phyloP scores from a whole-genome alignment of 805 yeast species.

The Ascoidea asiatica region DNA sequence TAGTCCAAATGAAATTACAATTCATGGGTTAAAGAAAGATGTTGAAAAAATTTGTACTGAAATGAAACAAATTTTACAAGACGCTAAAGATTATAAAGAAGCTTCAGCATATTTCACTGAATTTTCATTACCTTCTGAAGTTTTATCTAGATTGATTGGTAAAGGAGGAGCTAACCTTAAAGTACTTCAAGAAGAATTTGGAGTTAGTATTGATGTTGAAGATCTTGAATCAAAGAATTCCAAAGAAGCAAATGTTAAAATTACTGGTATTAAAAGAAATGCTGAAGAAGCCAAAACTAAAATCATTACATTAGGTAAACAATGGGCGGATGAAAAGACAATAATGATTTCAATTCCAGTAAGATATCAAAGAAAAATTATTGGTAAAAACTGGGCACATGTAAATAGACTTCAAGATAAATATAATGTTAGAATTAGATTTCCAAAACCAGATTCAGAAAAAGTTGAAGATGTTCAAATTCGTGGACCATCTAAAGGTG shows the following conservation, averaged over 20 bases:
- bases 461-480: constrained; percentile 49
- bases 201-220: constrained; percentile 64
- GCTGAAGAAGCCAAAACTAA: constrained; percentile 58
- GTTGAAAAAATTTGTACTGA: constrained; percentile 41
- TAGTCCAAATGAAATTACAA: constrained; percentile 37
- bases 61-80: constrained; percentile 39
- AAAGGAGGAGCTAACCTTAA: constrained; percentile 70
- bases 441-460: constrained; percentile 44
- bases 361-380: constrained; percentile 67
- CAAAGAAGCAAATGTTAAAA: constrained; percentile 28
- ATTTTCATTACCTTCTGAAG: constrained; percentile 49
- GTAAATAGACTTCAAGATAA: constrained; percentile 79
- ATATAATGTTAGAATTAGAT: constrained; percentile 68
- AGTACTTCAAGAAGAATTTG: constrained; percentile 56
- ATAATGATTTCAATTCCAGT: constrained; percentile 56
- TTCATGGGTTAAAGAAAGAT: constrained; percentile 59
- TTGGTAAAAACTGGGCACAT: constrained; percentile 74
- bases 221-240: constrained; percentile 25
- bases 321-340: constrained; percentile 72
- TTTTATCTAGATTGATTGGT: constrained; percentile 77
- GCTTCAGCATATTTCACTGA: constrained; percentile 29
- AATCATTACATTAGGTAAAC: constrained; percentile 46
- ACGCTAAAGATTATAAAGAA: constrained; percentile 36
- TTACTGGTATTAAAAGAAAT: constrained; percentile 70
- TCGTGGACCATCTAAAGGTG: constrained; percentile 87